Percentiles rank a stretch among this genome's conserved stretches.
These are phyloP conservation scores for Tetrapisispora iriomotensis DNA, from an alignment of 805 yeast species.

Conservation along the genomic window DNA sequence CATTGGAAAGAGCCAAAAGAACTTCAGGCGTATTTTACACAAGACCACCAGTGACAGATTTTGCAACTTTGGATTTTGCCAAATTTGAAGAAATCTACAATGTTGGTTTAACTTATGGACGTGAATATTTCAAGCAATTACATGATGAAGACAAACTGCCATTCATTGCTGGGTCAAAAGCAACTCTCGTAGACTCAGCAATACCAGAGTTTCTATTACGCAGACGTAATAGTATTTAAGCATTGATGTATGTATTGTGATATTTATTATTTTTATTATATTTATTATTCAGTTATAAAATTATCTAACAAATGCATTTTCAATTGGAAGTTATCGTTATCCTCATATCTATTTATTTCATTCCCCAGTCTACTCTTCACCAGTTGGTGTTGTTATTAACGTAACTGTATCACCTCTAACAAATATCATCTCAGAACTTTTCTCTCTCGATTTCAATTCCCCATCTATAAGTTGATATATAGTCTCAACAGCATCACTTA, in stretches of 20 bases:
- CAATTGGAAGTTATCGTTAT: too few relatives aligned
- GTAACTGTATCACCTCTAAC: slow-evolving; percentile 98
- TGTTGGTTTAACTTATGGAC: slow-evolving; percentile 73
- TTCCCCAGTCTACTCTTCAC: slow-evolving; percentile 6
- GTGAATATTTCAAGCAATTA: slow-evolving; percentile 42
- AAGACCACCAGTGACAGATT: slow-evolving; percentile 89
- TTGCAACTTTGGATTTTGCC: slow-evolving; percentile 85
- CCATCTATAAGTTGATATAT: slow-evolving; percentile 50
- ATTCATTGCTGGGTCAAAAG: slow-evolving; percentile 43
- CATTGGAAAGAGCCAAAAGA: slow-evolving; percentile 74
- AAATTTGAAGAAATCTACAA: slow-evolving; percentile 82
- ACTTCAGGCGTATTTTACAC: slow-evolving; percentile 80
- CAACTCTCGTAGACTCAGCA: slow-evolving; percentile 18
- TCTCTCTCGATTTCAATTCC: slow-evolving; percentile 36
- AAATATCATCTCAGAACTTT: slow-evolving; percentile 78
- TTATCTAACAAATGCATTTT: neutral
- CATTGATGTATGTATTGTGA: neutral
- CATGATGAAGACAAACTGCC: slow-evolving; percentile 48
- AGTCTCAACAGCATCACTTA: slow-evolving; percentile 86
- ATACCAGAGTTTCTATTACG: slow-evolving; percentile 29
- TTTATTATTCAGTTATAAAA: too few relatives aligned
- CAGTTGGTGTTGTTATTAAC: slow-evolving; percentile 49
- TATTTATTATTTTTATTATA: neutral
- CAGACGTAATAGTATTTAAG: slow-evolving; percentile 57
- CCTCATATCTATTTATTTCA: neutral